Evolutionary conservation across 73 alveolate species (phyloP).

Genomic region (Blepharisma japonicum): DNA sequence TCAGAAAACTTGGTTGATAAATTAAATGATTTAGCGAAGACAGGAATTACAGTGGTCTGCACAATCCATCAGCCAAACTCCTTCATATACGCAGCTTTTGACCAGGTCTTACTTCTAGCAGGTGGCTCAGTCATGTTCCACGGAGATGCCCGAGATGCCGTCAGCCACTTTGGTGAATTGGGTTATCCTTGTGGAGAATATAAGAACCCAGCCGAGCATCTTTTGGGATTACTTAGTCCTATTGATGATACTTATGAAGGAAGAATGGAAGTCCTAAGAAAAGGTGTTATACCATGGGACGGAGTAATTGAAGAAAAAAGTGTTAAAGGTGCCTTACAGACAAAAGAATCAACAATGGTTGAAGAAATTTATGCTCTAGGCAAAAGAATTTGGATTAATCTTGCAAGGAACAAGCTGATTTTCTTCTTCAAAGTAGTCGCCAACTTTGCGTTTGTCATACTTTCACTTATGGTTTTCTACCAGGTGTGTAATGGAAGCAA

Average conservation of each 20-base stretch:
- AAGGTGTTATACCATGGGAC: too few species aligned
- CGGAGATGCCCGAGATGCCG: constrained; percentile 31
- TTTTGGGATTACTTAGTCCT: constrained; percentile 34
- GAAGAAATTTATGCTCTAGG: neutral
- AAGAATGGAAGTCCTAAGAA: too few species aligned
- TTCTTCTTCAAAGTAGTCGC: constrained; percentile 25
- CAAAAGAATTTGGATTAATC: neutral
- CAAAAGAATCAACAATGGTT: neutral
- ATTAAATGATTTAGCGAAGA: constrained; percentile 23
- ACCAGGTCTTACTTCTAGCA: constrained; percentile 40
- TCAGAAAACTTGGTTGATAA: constrained; percentile 29
- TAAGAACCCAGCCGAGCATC: constrained; percentile 77
- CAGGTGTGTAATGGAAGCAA: constrained; percentile 27
- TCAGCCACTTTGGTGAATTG: constrained; percentile 46
- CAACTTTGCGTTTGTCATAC: constrained; percentile 19
- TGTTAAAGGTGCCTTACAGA: too few species aligned
- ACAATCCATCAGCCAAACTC: constrained; percentile 62
- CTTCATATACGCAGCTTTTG: constrained; percentile 39
- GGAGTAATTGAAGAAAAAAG: too few species aligned
- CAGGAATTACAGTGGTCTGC: constrained; percentile 50
- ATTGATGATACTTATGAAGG: too few species aligned
- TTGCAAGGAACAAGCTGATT: neutral
- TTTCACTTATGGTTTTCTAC: constrained; percentile 25
- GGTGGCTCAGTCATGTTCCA: constrained; percentile 41
- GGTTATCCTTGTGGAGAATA: constrained; percentile 65